Percentiles rank a stretch among this genome's conserved stretches.
Evolutionary conservation across 805 yeast species (phyloP).

Genomic region (Clavispora fructus): DNA sequence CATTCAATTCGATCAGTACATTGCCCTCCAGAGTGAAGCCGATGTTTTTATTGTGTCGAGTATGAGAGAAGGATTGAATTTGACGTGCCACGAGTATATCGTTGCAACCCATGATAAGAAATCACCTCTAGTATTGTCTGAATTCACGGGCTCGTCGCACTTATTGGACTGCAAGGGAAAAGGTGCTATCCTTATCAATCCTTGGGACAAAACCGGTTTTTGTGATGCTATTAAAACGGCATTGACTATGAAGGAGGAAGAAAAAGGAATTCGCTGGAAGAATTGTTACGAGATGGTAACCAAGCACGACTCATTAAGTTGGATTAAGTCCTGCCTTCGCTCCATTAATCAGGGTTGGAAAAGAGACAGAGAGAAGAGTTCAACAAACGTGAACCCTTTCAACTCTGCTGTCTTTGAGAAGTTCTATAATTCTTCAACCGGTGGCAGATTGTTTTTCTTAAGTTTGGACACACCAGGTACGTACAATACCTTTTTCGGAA

Average conservation of each 20-base stretch:
- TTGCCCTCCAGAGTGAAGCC: slow-evolving; percentile 82
- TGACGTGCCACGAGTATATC: slow-evolving; percentile 92
- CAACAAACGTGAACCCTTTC: slow-evolving; percentile 25
- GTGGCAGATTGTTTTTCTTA: slow-evolving; percentile 46
- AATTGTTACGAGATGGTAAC: slow-evolving; percentile 52
- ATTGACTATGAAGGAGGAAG: slow-evolving; percentile 59
- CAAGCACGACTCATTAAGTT: slow-evolving; percentile 64
- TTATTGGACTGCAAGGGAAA: slow-evolving; percentile 48
- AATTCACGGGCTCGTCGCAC: slow-evolving; percentile 91
- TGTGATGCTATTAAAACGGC: slow-evolving; percentile 59
- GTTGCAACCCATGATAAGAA: slow-evolving; percentile 65
- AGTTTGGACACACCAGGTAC: slow-evolving; percentile 45
- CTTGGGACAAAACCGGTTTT: slow-evolving; percentile 77
- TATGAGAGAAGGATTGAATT: slow-evolving; percentile 93
- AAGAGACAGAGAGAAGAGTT: slow-evolving; percentile 23
- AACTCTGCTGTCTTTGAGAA: slow-evolving; percentile 27
- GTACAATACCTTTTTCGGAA: slow-evolving; percentile 9
- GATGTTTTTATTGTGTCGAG: slow-evolving; percentile 84
- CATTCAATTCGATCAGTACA: slow-evolving; percentile 80
- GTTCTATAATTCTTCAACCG: slow-evolving; percentile 19
- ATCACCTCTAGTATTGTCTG: slow-evolving; percentile 82
- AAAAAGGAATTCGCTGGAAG: slow-evolving; percentile 58
- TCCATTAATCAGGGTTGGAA: slow-evolving; percentile 45
- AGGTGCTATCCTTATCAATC: slow-evolving; percentile 78
- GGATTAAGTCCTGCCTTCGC: slow-evolving; percentile 60